Base-by-base conservation (phyloP, 306 rosid genomes). In the Myrica gale region DNA sequence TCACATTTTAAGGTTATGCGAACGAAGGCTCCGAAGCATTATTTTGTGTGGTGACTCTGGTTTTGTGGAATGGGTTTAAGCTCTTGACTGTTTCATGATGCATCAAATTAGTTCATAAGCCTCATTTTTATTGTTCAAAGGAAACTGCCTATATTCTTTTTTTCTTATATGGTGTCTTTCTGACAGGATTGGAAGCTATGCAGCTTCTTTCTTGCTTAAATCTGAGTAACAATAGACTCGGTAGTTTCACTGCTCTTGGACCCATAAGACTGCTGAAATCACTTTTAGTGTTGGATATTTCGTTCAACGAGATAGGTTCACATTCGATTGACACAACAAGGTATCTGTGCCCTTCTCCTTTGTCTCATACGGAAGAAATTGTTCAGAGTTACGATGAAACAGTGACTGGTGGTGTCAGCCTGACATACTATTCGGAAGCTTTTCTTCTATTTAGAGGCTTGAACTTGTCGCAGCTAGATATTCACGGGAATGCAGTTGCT, bases 111-210 rank as follows among this genome's bases (percentile, higher is more conserved):
- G 55, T 50, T 66, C 6, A 42, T 16, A 37, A 47, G 16, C 23
- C 19, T 32, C 42, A 21, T 78, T 57, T 56, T 68, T 68, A 37
- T 51, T 43, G 16, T 43, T 48, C 52, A 56, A 50, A 54, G 13
- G 2, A 20, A 47, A 78, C 12, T 23, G 57, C 80, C 84, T 68
- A 53, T 63, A 15, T 75, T 81, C 71, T 23, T 13, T 56, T 10
- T 58, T 58, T 23, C 65, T 58, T 39, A 63, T 63, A 37, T 63
- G 19, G 60, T 69, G 55, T 69, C 48, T 81, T 81, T 77, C 81
- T 82, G 71, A 87, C 86, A 95, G 99, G 98, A 50, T 76, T 95
- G 91, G 97, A 92, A 85, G 91, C 92, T 56, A 76, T 95, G 96
- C 98, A 90, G 80, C 97, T 92, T 79, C 90, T 92, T 15, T 85